Evolutionary conservation across 305 asterid genomes (phyloP).

Genomic region (Solanum hybrid): DNA sequence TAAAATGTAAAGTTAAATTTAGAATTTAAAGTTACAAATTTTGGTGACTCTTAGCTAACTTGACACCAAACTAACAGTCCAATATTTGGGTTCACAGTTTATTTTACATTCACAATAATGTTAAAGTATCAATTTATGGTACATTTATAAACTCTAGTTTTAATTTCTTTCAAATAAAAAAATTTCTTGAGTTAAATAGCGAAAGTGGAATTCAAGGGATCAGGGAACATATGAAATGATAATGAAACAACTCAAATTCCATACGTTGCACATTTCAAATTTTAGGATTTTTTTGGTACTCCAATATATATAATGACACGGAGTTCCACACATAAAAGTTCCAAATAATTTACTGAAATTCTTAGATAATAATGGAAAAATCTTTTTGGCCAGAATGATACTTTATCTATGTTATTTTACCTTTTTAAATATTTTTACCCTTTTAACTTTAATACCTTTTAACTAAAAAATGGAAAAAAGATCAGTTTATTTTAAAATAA

Average conservation of each 20-base stretch:
- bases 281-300: neutral
- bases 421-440: too few relatives aligned
- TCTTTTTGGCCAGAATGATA: too few relatives aligned
- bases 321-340: neutral
- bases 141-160: neutral
- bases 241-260: neutral
- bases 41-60: neutral
- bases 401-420: too few relatives aligned
- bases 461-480: too few relatives aligned
- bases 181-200: neutral
- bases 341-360: neutral
- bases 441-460: too few relatives aligned
- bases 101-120: neutral
- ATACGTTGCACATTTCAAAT: neutral
- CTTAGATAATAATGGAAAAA: neutral
- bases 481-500: too few relatives aligned
- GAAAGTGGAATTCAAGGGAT: neutral
- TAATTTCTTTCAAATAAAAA: neutral
- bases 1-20: neutral
- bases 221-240: neutral
- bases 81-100: neutral
- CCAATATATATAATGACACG: neutral
- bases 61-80: neutral
- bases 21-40: neutral
- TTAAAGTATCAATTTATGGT: neutral